phyloP scores from a whole-genome alignment of 176 grass and related monocot genomes.

The Saccharum officinarum region DNA sequence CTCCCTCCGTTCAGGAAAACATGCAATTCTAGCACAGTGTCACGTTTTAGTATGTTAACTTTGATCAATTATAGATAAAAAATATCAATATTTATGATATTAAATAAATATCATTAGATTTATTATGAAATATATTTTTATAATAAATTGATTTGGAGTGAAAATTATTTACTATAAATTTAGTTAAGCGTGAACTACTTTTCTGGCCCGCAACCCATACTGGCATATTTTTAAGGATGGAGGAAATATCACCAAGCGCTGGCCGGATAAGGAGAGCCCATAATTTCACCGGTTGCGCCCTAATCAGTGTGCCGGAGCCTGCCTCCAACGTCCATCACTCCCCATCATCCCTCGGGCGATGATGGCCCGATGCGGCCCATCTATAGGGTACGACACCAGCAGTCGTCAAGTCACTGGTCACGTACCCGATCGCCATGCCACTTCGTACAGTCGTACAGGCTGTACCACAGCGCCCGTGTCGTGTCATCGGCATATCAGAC shows the following conservation, averaged over 20 bases:
- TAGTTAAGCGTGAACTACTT: too few species aligned
- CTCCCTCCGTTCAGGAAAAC: too few species aligned
- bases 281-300: not conserved
- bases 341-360: not conserved
- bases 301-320: not conserved
- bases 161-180: too few species aligned
- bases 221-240: too few species aligned
- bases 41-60: too few species aligned
- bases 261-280: not conserved
- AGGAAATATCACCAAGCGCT: not conserved
- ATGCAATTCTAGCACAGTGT: too few species aligned
- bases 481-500: not conserved
- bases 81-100: too few species aligned
- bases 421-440: not conserved
- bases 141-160: too few species aligned
- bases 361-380: not conserved
- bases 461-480: not conserved
- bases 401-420: conserved; percentile 6
- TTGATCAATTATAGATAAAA: too few species aligned
- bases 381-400: not conserved
- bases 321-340: not conserved
- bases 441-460: conserved; percentile 12
- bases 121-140: too few species aligned
- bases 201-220: too few species aligned
- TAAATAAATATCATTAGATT: too few species aligned